Base-by-base conservation (phyloP, 2,329 filamentous ascomycete species). In the Emydomyces testavorans region DNA sequence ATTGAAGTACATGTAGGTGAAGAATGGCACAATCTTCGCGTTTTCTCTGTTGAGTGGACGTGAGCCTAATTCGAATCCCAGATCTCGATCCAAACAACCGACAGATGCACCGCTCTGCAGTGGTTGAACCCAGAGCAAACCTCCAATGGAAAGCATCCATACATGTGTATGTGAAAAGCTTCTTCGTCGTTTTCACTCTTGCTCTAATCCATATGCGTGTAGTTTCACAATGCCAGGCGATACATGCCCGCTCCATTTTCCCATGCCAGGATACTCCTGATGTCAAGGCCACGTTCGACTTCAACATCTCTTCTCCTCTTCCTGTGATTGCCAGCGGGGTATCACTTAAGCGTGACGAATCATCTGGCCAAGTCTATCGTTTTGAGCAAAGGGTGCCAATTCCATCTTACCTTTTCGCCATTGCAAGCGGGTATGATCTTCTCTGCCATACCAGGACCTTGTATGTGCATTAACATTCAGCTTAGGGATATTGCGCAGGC, bases 201-300 rank as follows among this genome's bases (percentile, higher is more conserved):
- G n/a, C n/a, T n/a, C n/a, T n/a, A n/a, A n/a, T n/a, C n/a, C n/a
- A n/a, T n/a, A 46, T 26, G 37, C 35, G 16, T 15, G 34, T 11
- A 72, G 70, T 96, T 71, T 93, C 86, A 37, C 92, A 96, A 71
- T 94, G 89, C 65, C 90, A 98, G 72, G 89, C 90, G 46, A 96
- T 95, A 60, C 89, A 96, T 60, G 87, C 86, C 36, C 81, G 92
- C 51, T 94, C 88, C 40, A 78, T 96, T 52, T 94, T 96, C 65
- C 92, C 92, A 5, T 96, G 90, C 67, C 90, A 96, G 70, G 92
- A 98, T 62, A 96, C 92, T 0, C 92, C 92, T 2, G 90, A 95
- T 63, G 85, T 95, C 59, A 98, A 98, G 72, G 88, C 85, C n/a
- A 93, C 88, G 1, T 88, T 89, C 67, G 80, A 82, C 53, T 95